Evolutionary conservation across 768 basidiomycete genomes (phyloP).

Genomic region (Rhodotorula diobovata): DNA sequence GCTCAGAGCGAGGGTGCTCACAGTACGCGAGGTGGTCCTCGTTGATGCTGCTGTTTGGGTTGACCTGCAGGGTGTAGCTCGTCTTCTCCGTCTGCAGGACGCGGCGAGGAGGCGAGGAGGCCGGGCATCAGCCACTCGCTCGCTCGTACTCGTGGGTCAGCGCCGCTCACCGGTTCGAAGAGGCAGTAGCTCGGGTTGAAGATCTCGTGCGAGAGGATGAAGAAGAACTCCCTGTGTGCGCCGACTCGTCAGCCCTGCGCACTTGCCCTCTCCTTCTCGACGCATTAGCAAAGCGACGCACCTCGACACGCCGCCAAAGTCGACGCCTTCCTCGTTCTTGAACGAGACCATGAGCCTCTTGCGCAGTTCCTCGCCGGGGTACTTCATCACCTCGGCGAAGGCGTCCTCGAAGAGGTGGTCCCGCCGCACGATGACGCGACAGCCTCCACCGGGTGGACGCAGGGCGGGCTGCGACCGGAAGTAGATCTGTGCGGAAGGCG

Average conservation of each 20-base stretch:
- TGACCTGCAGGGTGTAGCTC: constrained; percentile 99
- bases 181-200: constrained; percentile 52
- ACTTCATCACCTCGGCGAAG: constrained; percentile 98
- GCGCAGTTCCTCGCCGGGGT: constrained; percentile 92
- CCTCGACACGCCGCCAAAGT: constrained; percentile 90
- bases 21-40: constrained; percentile 97
- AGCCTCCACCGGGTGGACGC: constrained; percentile 77
- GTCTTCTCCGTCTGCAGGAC: constrained; percentile 73
- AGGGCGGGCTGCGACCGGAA: constrained; percentile 98
- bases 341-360: constrained; percentile 94
- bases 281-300: background rate
- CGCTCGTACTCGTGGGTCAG: no score
- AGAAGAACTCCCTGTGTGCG: constrained; percentile 81
- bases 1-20: background rate
- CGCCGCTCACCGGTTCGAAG: constrained; percentile 29
- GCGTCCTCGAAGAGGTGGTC: constrained; percentile 98
- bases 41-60: constrained; percentile 78
- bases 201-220: constrained; percentile 98
- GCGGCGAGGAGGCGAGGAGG: no score
- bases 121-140: background rate
- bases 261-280: background rate
- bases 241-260: background rate
- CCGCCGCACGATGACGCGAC: constrained; percentile 93
- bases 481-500: constrained; percentile 58
- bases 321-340: constrained; percentile 86